phyloP scores from a whole-genome alignment of 106 monocot species.

The Acanthochlamys bracteata region DNA sequence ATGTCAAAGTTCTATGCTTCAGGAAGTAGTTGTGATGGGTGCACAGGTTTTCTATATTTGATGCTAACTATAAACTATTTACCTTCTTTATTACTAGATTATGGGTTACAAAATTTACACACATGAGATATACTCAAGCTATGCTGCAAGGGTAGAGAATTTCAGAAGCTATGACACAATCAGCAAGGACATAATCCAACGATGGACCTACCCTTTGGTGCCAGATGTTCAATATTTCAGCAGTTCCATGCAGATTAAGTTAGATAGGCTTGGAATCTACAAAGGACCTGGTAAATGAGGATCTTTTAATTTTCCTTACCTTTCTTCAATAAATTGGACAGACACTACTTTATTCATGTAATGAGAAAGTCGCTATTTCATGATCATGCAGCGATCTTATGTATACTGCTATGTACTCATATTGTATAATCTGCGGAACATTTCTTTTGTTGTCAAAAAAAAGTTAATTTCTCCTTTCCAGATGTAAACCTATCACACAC shows the following conservation, averaged over 20 bases:
- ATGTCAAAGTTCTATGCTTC: too few species aligned
- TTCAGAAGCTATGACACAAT: constrained; percentile 93
- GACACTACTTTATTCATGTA: neutral
- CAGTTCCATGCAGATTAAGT: constrained; percentile 30
- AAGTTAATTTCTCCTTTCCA: constrained; percentile 14
- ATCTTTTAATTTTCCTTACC: too few species aligned
- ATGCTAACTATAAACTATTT: too few species aligned
- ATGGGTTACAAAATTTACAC: constrained; percentile 98
- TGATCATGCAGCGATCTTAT: too few species aligned
- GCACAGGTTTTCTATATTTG: too few species aligned
- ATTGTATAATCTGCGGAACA: too few species aligned
- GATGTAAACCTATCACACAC: constrained; percentile 58
- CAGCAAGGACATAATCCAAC: constrained; percentile 91
- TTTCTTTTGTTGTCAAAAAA: too few species aligned
- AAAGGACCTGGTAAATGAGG: constrained; percentile 62
- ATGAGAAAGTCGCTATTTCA: too few species aligned
- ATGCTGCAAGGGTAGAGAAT: constrained; percentile 95
- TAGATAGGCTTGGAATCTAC: constrained; percentile 78
- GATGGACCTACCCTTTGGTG: constrained; percentile 91
- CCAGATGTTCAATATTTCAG: constrained; percentile 69
- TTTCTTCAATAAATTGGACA: too few species aligned
- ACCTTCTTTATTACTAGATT: too few species aligned
- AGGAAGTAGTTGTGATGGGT: too few species aligned
- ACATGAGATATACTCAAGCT: constrained; percentile 81
- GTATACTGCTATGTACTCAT: too few species aligned